Base-by-base conservation (phyloP, 345 rosid genomes). In the Salix purpurea region DNA sequence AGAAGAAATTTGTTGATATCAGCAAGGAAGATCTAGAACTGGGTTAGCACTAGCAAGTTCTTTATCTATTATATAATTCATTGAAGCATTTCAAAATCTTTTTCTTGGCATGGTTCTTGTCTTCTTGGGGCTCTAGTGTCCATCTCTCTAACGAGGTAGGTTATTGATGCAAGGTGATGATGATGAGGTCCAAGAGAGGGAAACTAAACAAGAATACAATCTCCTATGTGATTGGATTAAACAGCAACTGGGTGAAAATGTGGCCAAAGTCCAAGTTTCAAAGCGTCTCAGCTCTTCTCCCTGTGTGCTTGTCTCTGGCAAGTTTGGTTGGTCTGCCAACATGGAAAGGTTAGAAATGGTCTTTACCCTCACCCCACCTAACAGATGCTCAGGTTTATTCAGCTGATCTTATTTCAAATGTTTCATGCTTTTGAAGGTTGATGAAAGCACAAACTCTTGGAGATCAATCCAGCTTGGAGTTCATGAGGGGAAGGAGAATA, bases 401-500 rank as follows among this genome's bases (percentile, higher is more conserved):
- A 21, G 4, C 16, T 72, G 46, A 69, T 50, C 48, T 40, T 26
- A 44, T 74, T 52, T 52, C 60, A 71, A 70, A 68, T 37, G 2
- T 46, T 52, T 42, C 67, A 44, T 58, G 7, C 39, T 74, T 71
- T 67, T 85, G 83, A 76, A 92, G 99, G 86, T 74, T 96, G 84
- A 96, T 96, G 99, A 94, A 94, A 85, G 99, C 99, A 56, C 99
- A 96, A 87, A 94, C 99, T 48, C 97, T 96, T 56, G 97, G 98
- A 54, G 99, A 96, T 73, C 89, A 95, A 71, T 86, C 97, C 34
- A 96, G 97, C 87, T 84, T 96, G 92, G 98, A 94, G 83, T 96
- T 96, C 85, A 94, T 94, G 99, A 87, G 97, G 81, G 98, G 99
- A 48, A 86, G 98, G 79, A 94, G 97, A 87, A 94, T 96, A 67